Evolutionary conservation across 257 asterid genomes (phyloP).

Genomic region (Ilex aquifolium): DNA sequence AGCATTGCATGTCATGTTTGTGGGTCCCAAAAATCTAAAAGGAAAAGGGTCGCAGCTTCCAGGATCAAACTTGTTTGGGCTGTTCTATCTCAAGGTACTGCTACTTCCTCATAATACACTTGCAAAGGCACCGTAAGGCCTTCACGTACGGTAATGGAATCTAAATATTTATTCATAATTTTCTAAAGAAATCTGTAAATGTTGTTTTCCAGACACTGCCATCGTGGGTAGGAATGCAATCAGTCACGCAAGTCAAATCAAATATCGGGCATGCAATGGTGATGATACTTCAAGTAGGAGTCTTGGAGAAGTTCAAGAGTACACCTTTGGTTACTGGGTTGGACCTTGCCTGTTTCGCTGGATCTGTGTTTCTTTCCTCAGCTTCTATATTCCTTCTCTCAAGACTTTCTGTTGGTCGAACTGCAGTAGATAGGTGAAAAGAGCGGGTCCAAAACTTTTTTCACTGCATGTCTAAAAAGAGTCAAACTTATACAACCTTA

Average conservation of each 20-base stretch:
- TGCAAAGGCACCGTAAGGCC: too few relatives aligned
- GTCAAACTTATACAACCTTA: too few relatives aligned
- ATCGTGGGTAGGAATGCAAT: conserved; percentile 44
- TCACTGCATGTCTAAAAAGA: too few relatives aligned
- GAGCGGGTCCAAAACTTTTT: too few relatives aligned
- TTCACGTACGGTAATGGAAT: too few relatives aligned
- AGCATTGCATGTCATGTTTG: conserved; percentile 61
- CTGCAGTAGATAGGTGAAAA: conserved; percentile 1
- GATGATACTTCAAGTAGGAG: conserved; percentile 79
- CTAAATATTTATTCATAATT: too few relatives aligned
- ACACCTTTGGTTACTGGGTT: conserved; percentile 44
- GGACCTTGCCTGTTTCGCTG: conserved; percentile 84
- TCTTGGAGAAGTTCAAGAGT: conserved; percentile 64
- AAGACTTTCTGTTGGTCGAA: conserved; percentile 27
- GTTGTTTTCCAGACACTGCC: conserved; percentile 34
- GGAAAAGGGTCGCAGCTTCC: conserved; percentile 14
- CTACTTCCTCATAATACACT: conserved; percentile 5
- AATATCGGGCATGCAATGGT: conserved; percentile 74
- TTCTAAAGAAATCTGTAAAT: neutral
- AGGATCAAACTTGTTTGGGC: conserved; percentile 15
- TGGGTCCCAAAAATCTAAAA: conserved; percentile 32
- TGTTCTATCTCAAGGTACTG: conserved; percentile 22
- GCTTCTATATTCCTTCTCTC: conserved; percentile 66
- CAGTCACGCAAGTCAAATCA: conserved; percentile 67
- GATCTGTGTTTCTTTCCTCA: conserved; percentile 55